Evolutionary conservation across 345 rosid species (phyloP).

Genomic region (Clarkia xantiana): DNA sequence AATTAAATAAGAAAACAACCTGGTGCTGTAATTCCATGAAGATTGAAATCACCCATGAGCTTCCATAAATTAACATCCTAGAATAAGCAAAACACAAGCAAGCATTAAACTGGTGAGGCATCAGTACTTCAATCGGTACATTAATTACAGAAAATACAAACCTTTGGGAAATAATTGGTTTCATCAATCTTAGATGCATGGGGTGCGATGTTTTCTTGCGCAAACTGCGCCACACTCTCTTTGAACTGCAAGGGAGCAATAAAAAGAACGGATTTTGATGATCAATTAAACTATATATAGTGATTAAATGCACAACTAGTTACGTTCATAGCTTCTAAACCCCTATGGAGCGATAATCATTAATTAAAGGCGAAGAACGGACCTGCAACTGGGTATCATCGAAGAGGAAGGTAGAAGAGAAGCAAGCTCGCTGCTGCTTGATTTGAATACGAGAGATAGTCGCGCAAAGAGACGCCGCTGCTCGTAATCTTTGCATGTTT

Average conservation of each 20-base stretch:
- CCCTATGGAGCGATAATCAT: no score
- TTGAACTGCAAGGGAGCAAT: constrained; percentile 49
- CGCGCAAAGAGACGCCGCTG: constrained; percentile 19
- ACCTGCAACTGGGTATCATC: constrained; percentile 96
- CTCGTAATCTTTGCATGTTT: constrained; percentile 31
- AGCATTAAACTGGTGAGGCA: background rate
- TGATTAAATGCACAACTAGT: no score
- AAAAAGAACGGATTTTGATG: background rate
- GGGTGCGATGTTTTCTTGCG: constrained; percentile 60
- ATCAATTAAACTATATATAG: no score
- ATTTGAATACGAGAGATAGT: constrained; percentile 7
- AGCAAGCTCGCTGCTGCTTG: constrained; percentile 25
- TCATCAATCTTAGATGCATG: constrained; percentile 63
- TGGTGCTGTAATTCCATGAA: constrained; percentile 87
- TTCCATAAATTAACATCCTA: constrained; percentile 91
- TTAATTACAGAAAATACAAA: constrained; percentile 5
- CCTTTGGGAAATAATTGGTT: constrained; percentile 78
- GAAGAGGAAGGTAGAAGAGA: constrained; percentile 66
- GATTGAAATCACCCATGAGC: constrained; percentile 88
- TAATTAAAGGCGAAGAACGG: background rate
- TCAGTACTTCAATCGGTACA: no score
- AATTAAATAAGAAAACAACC: constrained; percentile 19
- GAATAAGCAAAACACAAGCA: constrained; percentile 4
- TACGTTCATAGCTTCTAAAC: no score
- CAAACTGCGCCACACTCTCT: constrained; percentile 78